Base-by-base conservation (phyloP, 345 rosid species). In the Melastoma malabathricum region DNA sequence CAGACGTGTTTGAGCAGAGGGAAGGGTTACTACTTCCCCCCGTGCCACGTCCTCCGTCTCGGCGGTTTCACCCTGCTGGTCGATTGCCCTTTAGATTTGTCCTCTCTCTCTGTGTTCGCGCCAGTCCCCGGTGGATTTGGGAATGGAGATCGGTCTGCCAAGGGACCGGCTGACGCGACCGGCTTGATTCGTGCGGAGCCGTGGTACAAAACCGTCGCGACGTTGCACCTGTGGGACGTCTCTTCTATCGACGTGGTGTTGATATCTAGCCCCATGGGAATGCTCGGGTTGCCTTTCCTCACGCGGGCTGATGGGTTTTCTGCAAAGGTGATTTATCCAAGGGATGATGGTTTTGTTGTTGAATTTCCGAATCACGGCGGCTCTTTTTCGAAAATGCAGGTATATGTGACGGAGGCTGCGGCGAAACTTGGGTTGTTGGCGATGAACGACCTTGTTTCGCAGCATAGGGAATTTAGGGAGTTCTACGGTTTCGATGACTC, bases 1-100 rank as follows among this genome's bases (percentile, higher is more conserved):
- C 72, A 85, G 97, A 82, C 87, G 6, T 89, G 95, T 69, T 70
- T 89, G 64, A 79, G 82, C 62, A 76, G 75, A 72, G 95, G 97
- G 43, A 58, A 64, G 48, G 85, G 86, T 39, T 81, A 56, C 66
- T 74, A 79, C 50, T 76, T 72, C 63, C 90, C 94, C 10, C 83
- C 84, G 10, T 74, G 85, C 55, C 81, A 79, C 64, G 59, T 89
- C 43, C 71, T 86, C 44, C 64, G 72, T 59, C 57, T 80, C 20
- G 62, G 75, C 23, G 95, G 94, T 43, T 79, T 78, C 44, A 80
- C 79, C 68, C 65, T 89, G 19, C 73, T 89, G 51, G 68, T 89
- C 18, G 88, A 86, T 46, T 89, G 94, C 51, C 95, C 94, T 7
- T 38, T 83, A 58, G 90, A 89, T 67, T 75, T 83, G 60, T 79